phyloP scores from a whole-genome alignment of 805 yeast genomes.

The Candida caryicola region DNA sequence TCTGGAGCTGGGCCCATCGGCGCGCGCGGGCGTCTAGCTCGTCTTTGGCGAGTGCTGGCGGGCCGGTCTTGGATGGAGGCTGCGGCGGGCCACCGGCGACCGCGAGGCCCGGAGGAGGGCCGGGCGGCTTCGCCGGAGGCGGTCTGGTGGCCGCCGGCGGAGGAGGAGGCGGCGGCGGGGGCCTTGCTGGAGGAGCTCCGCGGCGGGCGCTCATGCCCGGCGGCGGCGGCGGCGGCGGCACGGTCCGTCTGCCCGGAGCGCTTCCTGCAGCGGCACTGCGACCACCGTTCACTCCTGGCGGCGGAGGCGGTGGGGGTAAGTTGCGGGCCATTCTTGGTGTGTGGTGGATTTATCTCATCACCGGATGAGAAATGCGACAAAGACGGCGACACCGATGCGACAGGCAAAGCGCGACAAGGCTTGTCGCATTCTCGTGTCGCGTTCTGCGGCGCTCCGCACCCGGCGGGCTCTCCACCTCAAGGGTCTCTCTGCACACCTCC shows the following conservation, averaged over 20 bases:
- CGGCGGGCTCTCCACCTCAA: too few relatives aligned
- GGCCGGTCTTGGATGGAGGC: conserved; percentile 10
- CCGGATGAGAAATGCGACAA: too few relatives aligned
- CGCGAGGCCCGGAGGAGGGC: conserved; percentile 1
- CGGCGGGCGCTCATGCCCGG: conserved; percentile 10
- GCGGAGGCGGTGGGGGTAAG: conserved; percentile 19
- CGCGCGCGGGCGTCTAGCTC: conserved; percentile 45
- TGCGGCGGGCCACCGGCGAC: conserved; percentile 10
- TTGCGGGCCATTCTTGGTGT: conserved; percentile 14
- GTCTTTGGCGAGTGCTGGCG: conserved; percentile 1
- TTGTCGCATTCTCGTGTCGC: too few relatives aligned
- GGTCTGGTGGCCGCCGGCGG: conserved; percentile 8
- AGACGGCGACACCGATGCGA: too few relatives aligned
- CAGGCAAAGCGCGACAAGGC: too few relatives aligned
- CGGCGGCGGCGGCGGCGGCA: conserved; percentile 16
- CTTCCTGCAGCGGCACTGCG: too few relatives aligned
- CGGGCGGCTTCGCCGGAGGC: conserved; percentile 14
- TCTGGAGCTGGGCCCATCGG: conserved; percentile 65
- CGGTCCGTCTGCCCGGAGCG: not conserved
- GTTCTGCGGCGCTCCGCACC: too few relatives aligned
- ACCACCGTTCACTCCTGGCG: conserved; percentile 14
- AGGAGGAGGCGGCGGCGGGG: conserved; percentile 8
- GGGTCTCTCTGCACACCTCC: too few relatives aligned
- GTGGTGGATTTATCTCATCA: too few relatives aligned
- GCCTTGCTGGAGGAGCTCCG: conserved; percentile 11